These are phyloP conservation scores for Termitomyces sp. DNA, from an alignment of 768 basidiomycete genomes.

Conservation along the genomic window DNA sequence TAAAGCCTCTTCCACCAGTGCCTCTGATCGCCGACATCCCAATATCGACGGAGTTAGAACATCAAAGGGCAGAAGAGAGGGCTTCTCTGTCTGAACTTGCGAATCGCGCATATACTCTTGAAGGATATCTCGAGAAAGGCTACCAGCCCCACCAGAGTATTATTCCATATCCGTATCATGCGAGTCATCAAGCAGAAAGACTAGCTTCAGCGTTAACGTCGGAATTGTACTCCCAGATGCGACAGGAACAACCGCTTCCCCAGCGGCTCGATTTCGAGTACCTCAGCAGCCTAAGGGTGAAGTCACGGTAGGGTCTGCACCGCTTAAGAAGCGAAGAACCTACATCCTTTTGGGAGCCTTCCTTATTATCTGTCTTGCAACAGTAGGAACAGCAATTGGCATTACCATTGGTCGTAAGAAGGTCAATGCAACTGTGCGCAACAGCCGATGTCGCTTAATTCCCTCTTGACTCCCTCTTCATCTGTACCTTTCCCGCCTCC, in stretches of 20 bases:
- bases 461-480: constrained; percentile 35
- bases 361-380: constrained; percentile 29
- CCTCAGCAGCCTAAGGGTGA: neutral
- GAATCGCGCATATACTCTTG: constrained; percentile 42
- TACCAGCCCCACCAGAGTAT: constrained; percentile 46
- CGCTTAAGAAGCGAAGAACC: constrained; percentile 11
- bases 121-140: constrained; percentile 46
- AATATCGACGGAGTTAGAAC: constrained; percentile 32
- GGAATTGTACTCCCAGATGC: constrained; percentile 4
- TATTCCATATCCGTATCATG: constrained; percentile 21
- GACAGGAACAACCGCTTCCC: neutral
- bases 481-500: constrained; percentile 51
- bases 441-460: constrained; percentile 23
- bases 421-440: constrained; percentile 13
- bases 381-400: constrained; percentile 39
- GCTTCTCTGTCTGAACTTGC: constrained; percentile 48
- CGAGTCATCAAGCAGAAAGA: constrained; percentile 12
- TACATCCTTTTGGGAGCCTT: constrained; percentile 26
- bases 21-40: constrained; percentile 45
- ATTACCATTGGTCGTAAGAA: constrained; percentile 31
- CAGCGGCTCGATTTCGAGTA: neutral
- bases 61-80: constrained; percentile 38
- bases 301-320: neutral
- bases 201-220: constrained; percentile 16
- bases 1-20: constrained; percentile 56